Evolutionary conservation across 257 asterid genomes (phyloP).

Genomic region (Przewalskia tangutica): DNA sequence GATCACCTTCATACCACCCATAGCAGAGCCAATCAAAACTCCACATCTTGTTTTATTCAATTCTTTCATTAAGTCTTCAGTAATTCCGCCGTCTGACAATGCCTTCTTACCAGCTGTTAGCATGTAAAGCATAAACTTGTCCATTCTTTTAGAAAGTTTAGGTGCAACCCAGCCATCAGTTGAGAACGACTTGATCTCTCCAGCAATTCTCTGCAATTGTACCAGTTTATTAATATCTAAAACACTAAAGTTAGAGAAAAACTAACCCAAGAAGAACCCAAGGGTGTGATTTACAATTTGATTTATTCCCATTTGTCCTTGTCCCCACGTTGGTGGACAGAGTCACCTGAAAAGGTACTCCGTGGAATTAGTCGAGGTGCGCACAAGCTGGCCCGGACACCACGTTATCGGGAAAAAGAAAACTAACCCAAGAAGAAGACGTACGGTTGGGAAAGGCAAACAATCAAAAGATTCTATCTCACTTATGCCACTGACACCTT

Average conservation of each 20-base stretch:
- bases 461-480: constrained; percentile 87
- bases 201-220: constrained; percentile 58
- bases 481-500: constrained; percentile 80
- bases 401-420: neutral
- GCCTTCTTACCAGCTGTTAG: constrained; percentile 70
- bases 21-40: constrained; percentile 66
- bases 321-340: too few relatives aligned
- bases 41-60: constrained; percentile 53
- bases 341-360: too few relatives aligned
- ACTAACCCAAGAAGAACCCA: constrained; percentile 1
- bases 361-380: too few relatives aligned
- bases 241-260: constrained; percentile 1
- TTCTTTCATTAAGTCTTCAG: constrained; percentile 49
- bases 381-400: too few relatives aligned
- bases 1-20: constrained; percentile 90
- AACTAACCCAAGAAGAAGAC: constrained; percentile 16
- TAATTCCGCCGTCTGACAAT: constrained; percentile 46
- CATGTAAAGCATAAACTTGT: constrained; percentile 76
- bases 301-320: too few relatives aligned
- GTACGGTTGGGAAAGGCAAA: constrained; percentile 69
- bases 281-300: too few relatives aligned
- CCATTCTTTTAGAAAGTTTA: constrained; percentile 60
- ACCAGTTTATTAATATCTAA: constrained; percentile 12
- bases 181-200: constrained; percentile 64
- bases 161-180: constrained; percentile 68